Evolutionary conservation across 2,329 filamentous ascomycete genomes (phyloP), one percentile per base, ranked within the genome.

Genomic region (Trichoderma sp.): DNA sequence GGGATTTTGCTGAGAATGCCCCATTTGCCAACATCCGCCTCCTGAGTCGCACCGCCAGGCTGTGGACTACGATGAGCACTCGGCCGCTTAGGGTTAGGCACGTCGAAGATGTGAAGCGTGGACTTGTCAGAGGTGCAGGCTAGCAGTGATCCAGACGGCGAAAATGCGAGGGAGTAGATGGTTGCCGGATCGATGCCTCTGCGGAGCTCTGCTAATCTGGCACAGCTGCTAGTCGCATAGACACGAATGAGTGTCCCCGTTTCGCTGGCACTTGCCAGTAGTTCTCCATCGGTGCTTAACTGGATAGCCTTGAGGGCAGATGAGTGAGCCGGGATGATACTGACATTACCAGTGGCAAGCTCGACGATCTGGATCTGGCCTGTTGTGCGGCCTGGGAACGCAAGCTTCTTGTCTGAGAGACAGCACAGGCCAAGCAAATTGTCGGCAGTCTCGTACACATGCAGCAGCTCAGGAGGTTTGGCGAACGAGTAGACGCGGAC

Each of bases 101-200:
- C 88, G 81, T 98, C 95, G 82, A 98, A 99, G 50, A 99, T 90
- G 84, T 99, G 97, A 12, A 99, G 88, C 0, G 95, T 99, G 6
- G 94, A 95, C 85, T 98, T 99, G 87, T 99, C 97, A 1, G 95
- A 98, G 1, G 96, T 98, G 77, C 95, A 96, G 31, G 97, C 97
- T 12, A 98, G 89, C 81, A 95, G 89, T 60, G 89, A 90, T 69
- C 93, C 94, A 1, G 92, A 92, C 0, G 95, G 95, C 24, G 94
- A 97, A 83, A 99, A 97, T 12, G 93, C 93, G 12, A 99, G 88
- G 2, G 94, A 96, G 85, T 94, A 98, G 78, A 98, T 93, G 72
- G 92, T 91, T 18, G 97, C 95, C 45, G 92, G 93, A 81, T 99
- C 97, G 65, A 97, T 93, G 59, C 97, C 97, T 41, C 97, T 92